Conservation (phyloP, 805 yeast species). For the Maudiozyma serrabonitensis region DNA sequence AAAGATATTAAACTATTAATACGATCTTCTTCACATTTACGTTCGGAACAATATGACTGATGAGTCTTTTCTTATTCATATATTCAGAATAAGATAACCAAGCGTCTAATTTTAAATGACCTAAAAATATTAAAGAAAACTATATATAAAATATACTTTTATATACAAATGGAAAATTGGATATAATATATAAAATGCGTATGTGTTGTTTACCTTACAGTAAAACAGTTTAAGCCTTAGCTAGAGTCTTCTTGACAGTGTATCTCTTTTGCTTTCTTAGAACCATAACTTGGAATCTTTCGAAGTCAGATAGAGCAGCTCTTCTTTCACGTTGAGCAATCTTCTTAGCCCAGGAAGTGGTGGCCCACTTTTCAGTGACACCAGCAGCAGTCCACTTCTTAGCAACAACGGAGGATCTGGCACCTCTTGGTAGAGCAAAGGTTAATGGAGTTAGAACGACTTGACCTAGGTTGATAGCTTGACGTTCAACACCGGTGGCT, state of each 20-base stretch:
- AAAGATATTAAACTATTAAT: too few relatives aligned
- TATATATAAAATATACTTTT: conserved; percentile 2
- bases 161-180: conserved; percentile 3
- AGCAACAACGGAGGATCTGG: conserved; percentile 72
- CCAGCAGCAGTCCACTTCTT: conserved; percentile 92
- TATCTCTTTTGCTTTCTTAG: conserved; percentile 95
- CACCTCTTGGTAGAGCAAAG: conserved; percentile 86
- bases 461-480: conserved; percentile 76
- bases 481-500: conserved; percentile 77
- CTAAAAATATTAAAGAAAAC: conserved; percentile 3
- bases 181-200: conserved; percentile 6
- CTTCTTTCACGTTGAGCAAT: conserved; percentile 91
- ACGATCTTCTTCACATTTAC: neutral
- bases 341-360: conserved; percentile 95
- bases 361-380: conserved; percentile 81
- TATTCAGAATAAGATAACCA: too few relatives aligned
- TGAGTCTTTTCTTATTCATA: too few relatives aligned
- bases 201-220: neutral
- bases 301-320: conserved; percentile 86
- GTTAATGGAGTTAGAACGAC: conserved; percentile 89
- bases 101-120: conserved; percentile 1
- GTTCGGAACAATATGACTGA: neutral
- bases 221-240: conserved; percentile 63
- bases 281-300: conserved; percentile 98
- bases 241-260: conserved; percentile 91